Percentiles rank a stretch among this genome's conserved stretches.
These are phyloP conservation scores for Pleodorina starrii DNA, from an alignment of 139 green algal genomes.

Conservation along the genomic window DNA sequence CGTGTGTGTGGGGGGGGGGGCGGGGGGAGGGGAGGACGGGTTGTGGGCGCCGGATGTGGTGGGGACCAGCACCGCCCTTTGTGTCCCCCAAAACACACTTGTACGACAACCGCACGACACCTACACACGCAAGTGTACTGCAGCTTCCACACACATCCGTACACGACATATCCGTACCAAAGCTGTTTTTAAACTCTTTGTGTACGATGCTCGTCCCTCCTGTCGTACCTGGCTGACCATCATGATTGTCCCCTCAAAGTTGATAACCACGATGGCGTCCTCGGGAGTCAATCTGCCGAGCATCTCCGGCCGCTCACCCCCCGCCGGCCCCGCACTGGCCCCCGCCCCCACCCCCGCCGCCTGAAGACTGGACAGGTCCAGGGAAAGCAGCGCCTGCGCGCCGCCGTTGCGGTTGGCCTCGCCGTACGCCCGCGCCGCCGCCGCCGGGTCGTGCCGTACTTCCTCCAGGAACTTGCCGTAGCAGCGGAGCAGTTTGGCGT, in stretches of 20 bases:
- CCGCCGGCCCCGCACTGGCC: too few species aligned
- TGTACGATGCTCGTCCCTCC: too few species aligned
- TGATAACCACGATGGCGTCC: slow-evolving; percentile 51
- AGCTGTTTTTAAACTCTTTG: too few species aligned
- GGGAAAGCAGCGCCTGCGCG: neutral
- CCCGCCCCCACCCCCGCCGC: too few species aligned
- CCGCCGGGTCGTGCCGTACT: slow-evolving; percentile 47
- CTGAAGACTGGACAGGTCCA: slow-evolving; percentile 8
- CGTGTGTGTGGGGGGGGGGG: neutral
- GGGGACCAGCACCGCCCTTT: too few species aligned
- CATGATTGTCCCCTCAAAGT: slow-evolving; percentile 49
- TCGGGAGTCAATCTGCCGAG: neutral
- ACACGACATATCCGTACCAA: too few species aligned
- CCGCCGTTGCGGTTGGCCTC: slow-evolving; percentile 42
- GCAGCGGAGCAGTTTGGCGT: slow-evolving; percentile 48
- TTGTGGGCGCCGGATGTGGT: too few species aligned
- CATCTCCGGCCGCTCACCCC: neutral
- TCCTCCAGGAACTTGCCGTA: slow-evolving; percentile 65
- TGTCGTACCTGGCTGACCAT: slow-evolving; percentile 48
- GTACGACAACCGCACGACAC: too few species aligned
- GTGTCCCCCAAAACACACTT: too few species aligned
- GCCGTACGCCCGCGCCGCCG: slow-evolving; percentile 6
- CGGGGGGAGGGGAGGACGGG: neutral
- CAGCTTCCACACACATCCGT: too few species aligned
- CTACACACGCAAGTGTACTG: too few species aligned